These are phyloP conservation scores for Colletotrichum theobromicola DNA, from an alignment of 2,329 filamentous ascomycete genomes.

Conservation along the genomic window DNA sequence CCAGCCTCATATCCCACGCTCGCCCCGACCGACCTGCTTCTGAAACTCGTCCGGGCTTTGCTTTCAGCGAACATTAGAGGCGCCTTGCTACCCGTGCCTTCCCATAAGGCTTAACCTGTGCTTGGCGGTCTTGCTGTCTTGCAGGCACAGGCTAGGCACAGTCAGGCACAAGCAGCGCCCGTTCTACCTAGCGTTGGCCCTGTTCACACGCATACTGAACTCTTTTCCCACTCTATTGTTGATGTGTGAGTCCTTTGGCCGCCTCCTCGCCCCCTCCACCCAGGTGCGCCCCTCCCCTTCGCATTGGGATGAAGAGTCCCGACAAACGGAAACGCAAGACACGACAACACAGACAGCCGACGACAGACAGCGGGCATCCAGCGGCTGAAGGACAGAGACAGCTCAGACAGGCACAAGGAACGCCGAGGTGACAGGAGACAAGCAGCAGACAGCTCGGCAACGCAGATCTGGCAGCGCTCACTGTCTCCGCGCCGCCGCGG, in stretches of 20 bases:
- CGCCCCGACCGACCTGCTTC: constrained; percentile 9
- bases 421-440: constrained; percentile 15
- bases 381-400: neutral
- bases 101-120: neutral
- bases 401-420: neutral
- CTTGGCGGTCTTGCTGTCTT: neutral
- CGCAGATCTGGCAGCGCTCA: neutral
- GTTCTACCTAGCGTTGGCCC: neutral
- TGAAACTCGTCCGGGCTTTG: constrained; percentile 16
- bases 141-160: neutral
- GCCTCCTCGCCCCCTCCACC: neutral
- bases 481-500: neutral
- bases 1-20: constrained; percentile 1
- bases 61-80: neutral
- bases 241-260: neutral
- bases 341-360: neutral
- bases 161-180: neutral
- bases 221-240: neutral
- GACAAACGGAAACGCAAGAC: neutral
- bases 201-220: neutral
- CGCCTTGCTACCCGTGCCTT: neutral
- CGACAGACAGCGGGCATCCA: neutral
- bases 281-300: neutral
- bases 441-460: constrained; percentile 9
- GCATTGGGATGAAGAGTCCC: constrained; percentile 3